Percentiles rank a stretch among this genome's conserved stretches.
Evolutionary conservation across 257 asterid species (phyloP).

Genomic region (Marsdenia floribunda): DNA sequence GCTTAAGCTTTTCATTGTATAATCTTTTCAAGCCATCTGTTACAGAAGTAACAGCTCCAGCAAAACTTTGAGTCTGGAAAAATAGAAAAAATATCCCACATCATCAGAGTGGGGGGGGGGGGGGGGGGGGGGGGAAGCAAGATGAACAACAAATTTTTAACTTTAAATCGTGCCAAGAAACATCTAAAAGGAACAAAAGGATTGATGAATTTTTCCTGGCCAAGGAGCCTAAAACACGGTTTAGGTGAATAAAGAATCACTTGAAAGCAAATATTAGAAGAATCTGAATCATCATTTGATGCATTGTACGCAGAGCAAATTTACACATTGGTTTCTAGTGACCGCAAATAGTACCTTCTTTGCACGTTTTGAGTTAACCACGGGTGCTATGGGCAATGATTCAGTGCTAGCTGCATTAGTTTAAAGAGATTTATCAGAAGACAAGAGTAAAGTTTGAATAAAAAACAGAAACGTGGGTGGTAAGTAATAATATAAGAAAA

Average conservation of each 20-base stretch:
- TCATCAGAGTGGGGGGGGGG: slow-evolving; percentile 2
- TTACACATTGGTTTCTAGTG: background rate
- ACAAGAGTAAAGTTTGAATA: background rate
- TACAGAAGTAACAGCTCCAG: slow-evolving; percentile 67
- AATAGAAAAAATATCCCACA: background rate
- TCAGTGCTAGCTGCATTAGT: slow-evolving; percentile 40
- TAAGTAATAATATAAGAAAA: background rate
- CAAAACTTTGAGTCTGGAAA: slow-evolving; percentile 47
- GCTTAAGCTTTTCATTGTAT: slow-evolving; percentile 81
- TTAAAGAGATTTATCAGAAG: background rate
- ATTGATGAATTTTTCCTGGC: background rate
- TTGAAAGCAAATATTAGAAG: background rate
- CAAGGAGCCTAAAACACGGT: background rate
- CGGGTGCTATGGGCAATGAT: slow-evolving; percentile 29
- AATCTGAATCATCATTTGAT: background rate
- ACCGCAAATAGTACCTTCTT: slow-evolving; percentile 42
- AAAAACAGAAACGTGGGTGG: background rate
- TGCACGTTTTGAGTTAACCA: slow-evolving; percentile 47
- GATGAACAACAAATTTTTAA: background rate
- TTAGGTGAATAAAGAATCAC: background rate
- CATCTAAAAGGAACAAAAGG: background rate
- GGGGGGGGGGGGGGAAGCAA: background rate
- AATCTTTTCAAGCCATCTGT: slow-evolving; percentile 76
- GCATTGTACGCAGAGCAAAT: background rate
- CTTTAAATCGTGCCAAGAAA: background rate